These are phyloP conservation scores for Mallotus japonicus DNA, from an alignment of 441 rosid genomes.

Conservation along the genomic window DNA sequence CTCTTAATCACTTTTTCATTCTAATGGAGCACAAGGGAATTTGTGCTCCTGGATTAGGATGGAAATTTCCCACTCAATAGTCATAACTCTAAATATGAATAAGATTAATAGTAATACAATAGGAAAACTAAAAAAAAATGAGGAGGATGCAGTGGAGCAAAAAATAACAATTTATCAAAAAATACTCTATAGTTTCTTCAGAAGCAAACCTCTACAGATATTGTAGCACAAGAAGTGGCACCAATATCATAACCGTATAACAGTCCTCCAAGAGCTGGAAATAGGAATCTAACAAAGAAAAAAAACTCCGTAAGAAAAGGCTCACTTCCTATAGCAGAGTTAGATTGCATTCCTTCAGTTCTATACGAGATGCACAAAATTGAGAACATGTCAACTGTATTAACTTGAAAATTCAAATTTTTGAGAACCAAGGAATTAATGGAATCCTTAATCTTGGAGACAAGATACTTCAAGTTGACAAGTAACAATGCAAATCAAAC, in stretches of 20 bases:
- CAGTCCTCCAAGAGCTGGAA: conserved; percentile 95
- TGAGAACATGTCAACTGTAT: not conserved
- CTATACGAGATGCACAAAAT: not conserved
- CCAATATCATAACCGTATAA: conserved; percentile 97
- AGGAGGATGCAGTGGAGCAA: not conserved
- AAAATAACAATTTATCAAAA: not conserved
- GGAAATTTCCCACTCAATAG: too few relatives aligned
- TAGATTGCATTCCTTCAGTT: not conserved
- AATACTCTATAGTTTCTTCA: conserved; percentile 11
- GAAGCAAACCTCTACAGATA: conserved; percentile 60
- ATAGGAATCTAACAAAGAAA: conserved; percentile 68
- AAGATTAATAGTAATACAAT: not conserved
- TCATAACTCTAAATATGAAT: not conserved
- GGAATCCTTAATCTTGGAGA: too few relatives aligned
- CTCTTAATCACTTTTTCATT: too few relatives aligned
- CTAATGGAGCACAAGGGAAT: too few relatives aligned
- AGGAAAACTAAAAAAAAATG: not conserved
- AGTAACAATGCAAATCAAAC: not conserved
- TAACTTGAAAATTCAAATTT: not conserved
- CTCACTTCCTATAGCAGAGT: not conserved
- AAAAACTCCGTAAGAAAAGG: not conserved
- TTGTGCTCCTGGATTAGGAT: too few relatives aligned
- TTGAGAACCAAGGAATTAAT: not conserved
- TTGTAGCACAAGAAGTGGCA: conserved; percentile 87
- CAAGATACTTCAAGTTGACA: conserved; percentile 3